These are phyloP conservation scores for Pisolithus albus DNA, from an alignment of 768 basidiomycete genomes.

Conservation along the genomic window DNA sequence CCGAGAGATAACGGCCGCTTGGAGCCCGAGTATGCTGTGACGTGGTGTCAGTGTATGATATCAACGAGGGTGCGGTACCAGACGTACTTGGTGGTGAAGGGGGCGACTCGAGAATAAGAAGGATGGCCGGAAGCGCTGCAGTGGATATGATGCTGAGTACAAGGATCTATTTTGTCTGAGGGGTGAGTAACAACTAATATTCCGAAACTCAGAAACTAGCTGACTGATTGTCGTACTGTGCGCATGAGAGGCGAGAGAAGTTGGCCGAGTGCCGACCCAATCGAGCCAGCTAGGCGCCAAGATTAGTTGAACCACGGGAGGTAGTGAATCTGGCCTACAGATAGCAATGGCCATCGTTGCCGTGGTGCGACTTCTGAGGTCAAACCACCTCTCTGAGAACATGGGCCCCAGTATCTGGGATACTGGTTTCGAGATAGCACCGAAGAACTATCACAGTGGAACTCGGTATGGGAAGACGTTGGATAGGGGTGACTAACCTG, in stretches of 20 bases:
- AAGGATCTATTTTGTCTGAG: conserved; percentile 42
- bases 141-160: conserved; percentile 67
- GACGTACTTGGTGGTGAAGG: conserved; percentile 70
- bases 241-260: conserved; percentile 60
- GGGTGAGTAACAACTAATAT: not conserved
- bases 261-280: conserved; percentile 70
- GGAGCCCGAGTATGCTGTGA: conserved; percentile 59
- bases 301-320: not conserved
- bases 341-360: conserved; percentile 53
- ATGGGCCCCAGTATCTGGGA: conserved; percentile 68
- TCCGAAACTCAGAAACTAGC: conserved; percentile 6
- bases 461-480: not conserved
- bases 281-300: conserved; percentile 50
- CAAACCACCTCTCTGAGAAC: conserved; percentile 76
- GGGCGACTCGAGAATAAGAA: conserved; percentile 55
- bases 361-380: conserved; percentile 60
- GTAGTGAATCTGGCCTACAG: conserved; percentile 21
- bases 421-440: conserved; percentile 55
- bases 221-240: conserved; percentile 51
- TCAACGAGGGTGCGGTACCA: too few species aligned
- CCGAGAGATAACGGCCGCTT: conserved; percentile 44
- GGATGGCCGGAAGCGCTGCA: conserved; percentile 49
- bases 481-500: conserved; percentile 37
- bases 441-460: conserved; percentile 38
- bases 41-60: not conserved